Conservation (phyloP, 2,329 filamentous ascomycete species). For the Tympanopsis confertula region DNA sequence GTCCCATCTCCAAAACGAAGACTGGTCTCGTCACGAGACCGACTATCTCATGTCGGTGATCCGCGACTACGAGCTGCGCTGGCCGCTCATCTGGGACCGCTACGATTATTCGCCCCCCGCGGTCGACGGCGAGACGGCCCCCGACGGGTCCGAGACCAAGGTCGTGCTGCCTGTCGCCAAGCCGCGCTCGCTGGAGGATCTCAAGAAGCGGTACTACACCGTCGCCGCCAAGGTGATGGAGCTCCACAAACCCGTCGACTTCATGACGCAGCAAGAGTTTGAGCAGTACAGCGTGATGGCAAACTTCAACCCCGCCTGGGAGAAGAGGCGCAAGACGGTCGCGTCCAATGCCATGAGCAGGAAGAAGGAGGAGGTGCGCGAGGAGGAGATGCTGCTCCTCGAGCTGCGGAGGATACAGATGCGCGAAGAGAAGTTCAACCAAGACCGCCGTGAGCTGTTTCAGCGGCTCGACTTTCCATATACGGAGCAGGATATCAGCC, state of each 20-base stretch:
- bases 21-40: conserved; percentile 89
- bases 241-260: conserved; percentile 65
- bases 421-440: conserved; percentile 73
- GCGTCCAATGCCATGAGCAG: conserved; percentile 69
- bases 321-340: conserved; percentile 72
- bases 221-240: conserved; percentile 76
- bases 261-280: conserved; percentile 81
- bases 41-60: conserved; percentile 74
- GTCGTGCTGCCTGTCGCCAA: conserved; percentile 41
- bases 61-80: conserved; percentile 73
- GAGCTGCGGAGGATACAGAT: conserved; percentile 88
- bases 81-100: conserved; percentile 83
- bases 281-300: conserved; percentile 72
- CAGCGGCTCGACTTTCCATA: conserved; percentile 73
- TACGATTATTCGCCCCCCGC: conserved; percentile 60
- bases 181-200: conserved; percentile 68
- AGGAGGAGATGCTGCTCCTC: conserved; percentile 79
- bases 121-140: conserved; percentile 26
- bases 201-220: conserved; percentile 84
- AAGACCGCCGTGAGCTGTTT: conserved; percentile 79
- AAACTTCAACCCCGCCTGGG: conserved; percentile 73
- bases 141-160: conserved; percentile 32
- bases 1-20: conserved; percentile 55
- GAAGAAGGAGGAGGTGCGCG: conserved; percentile 75
- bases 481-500: conserved; percentile 55